Conservation (phyloP, 257 asterid genomes). For the Galeopsis tetrahit region DNA sequence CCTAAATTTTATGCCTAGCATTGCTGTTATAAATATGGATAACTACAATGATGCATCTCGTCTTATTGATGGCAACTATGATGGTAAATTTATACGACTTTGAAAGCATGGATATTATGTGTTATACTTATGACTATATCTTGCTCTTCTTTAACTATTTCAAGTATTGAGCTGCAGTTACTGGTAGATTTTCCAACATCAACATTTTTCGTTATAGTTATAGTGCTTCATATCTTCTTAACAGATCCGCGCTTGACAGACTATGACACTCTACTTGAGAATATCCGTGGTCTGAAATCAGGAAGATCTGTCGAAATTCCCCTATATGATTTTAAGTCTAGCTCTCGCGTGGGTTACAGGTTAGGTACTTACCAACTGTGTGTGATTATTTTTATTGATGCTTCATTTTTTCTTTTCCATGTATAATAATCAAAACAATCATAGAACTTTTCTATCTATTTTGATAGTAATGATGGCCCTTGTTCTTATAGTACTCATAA, state of each 20-base stretch:
- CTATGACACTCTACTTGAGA: constrained; percentile 92
- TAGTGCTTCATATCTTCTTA: constrained; percentile 37
- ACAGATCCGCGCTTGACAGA: constrained; percentile 99
- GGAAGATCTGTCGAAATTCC: constrained; percentile 92
- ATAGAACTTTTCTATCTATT: not conserved
- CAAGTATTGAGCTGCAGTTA: constrained; percentile 24
- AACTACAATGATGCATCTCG: constrained; percentile 90
- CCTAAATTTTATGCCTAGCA: constrained; percentile 81
- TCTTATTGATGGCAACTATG: constrained; percentile 90
- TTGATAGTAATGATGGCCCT: constrained; percentile 10
- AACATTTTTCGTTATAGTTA: constrained; percentile 24
- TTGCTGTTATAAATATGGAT: constrained; percentile 89
- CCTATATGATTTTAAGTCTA: constrained; percentile 84
- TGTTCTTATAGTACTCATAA: not conserved
- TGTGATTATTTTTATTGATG: constrained; percentile 21
- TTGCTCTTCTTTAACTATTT: constrained; percentile 12
- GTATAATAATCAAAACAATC: constrained; percentile 17
- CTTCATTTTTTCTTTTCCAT: constrained; percentile 25
- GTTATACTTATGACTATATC: not conserved
- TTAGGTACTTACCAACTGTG: constrained; percentile 40
- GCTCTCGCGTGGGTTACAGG: constrained; percentile 95
- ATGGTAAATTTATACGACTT: constrained; percentile 52
- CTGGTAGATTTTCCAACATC: constrained; percentile 6
- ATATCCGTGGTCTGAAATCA: constrained; percentile 72
- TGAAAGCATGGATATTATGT: not conserved